A percentile compares a stretch with the other conserved stretches of the same genome.
These are phyloP conservation scores for Arachnomyces sp. DNA, from an alignment of 2,329 filamentous ascomycete genomes.

Conservation along the genomic window DNA sequence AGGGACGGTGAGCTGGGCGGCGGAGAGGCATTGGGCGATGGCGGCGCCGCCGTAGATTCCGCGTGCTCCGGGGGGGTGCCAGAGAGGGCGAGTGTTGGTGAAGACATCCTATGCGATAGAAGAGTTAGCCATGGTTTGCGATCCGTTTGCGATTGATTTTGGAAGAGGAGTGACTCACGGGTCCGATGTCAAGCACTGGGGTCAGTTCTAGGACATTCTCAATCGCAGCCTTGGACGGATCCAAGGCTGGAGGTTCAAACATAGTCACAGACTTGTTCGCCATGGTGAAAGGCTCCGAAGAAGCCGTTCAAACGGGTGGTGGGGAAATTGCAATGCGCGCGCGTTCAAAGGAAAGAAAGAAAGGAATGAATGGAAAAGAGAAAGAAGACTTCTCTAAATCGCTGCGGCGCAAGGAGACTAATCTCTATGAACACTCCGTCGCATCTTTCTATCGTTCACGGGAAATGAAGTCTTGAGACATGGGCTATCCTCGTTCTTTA, in stretches of 20 bases:
- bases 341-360: not conserved
- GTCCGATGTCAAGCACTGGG: conserved; percentile 52
- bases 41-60: conserved; percentile 91
- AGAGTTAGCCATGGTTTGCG: not conserved
- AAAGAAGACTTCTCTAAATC: not conserved
- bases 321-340: too few relatives aligned
- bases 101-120: conserved; percentile 65
- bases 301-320: too few relatives aligned
- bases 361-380: not conserved
- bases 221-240: conserved; percentile 66
- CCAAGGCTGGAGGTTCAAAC: conserved; percentile 64
- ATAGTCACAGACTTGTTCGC: conserved; percentile 45
- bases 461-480: too few relatives aligned
- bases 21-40: conserved; percentile 82
- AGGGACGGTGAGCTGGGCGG: conserved; percentile 80
- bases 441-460: too few relatives aligned
- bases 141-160: not conserved
- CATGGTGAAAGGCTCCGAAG: conserved; percentile 14
- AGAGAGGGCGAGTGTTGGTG: conserved; percentile 84
- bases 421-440: too few relatives aligned
- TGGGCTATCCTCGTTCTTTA: too few relatives aligned
- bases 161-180: conserved; percentile 43
- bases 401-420: too few relatives aligned
- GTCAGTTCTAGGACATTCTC: conserved; percentile 85
- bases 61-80: conserved; percentile 84